Conservation (phyloP, 176 grass and related monocot species). For the Rhynchospora pubera region DNA sequence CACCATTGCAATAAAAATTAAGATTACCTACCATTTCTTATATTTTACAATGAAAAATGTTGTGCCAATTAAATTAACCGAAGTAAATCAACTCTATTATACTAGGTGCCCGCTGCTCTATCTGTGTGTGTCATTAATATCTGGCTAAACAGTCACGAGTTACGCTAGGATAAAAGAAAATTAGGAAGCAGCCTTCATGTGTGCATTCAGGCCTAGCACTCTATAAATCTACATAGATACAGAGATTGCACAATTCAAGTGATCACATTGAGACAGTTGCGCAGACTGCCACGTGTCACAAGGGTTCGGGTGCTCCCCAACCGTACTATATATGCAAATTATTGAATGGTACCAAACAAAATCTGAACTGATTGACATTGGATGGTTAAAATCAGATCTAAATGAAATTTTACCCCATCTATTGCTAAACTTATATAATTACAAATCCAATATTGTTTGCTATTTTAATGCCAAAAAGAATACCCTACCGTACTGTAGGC, state of each 20-base stretch:
- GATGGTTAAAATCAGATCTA: not conserved
- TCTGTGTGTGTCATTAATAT: not conserved
- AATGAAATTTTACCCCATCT: too few species aligned
- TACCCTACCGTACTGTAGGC: too few species aligned
- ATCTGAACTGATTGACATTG: not conserved
- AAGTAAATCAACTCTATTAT: too few species aligned
- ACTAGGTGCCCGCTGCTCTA: too few species aligned
- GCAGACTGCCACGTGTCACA: not conserved
- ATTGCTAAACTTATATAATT: too few species aligned
- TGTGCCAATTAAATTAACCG: too few species aligned
- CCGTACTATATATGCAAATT: not conserved
- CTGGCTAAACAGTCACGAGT: not conserved
- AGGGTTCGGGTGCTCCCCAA: not conserved
- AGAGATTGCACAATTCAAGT: not conserved
- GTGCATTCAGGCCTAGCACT: not conserved
- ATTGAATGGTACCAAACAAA: slow-evolving; percentile 1
- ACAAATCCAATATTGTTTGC: too few species aligned
- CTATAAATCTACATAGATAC: not conserved
- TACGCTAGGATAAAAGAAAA: not conserved
- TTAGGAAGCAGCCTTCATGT: not conserved
- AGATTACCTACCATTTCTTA: too few species aligned
- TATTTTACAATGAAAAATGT: too few species aligned
- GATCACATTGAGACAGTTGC: not conserved
- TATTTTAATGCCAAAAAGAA: too few species aligned
- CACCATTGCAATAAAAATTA: too few species aligned